Evolutionary conservation across 805 yeast species (phyloP).

Genomic region (Hanseniaspora occidentalis): DNA sequence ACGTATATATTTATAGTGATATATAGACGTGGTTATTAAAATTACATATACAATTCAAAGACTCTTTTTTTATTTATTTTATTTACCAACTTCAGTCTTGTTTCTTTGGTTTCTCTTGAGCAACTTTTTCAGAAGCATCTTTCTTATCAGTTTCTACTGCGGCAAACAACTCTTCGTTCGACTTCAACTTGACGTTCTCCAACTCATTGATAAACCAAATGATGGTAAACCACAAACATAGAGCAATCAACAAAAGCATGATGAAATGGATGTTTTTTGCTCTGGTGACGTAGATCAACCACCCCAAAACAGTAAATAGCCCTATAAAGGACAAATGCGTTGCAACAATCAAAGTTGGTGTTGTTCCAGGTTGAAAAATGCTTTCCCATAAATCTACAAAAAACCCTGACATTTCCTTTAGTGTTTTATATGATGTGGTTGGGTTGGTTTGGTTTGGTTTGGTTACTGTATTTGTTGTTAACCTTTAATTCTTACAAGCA

Average conservation of each 20-base stretch:
- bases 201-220: constrained; percentile 82
- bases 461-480: background rate
- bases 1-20: too few species aligned
- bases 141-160: constrained; percentile 12
- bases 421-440: too few species aligned
- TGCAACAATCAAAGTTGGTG: constrained; percentile 80
- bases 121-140: background rate
- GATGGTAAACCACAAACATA: constrained; percentile 62
- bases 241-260: constrained; percentile 41
- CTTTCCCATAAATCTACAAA: constrained; percentile 70
- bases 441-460: background rate
- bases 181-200: constrained; percentile 26
- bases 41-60: too few species aligned
- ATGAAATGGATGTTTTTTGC: constrained; percentile 51
- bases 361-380: constrained; percentile 83
- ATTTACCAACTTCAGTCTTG: background rate
- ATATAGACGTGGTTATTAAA: too few species aligned
- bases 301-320: constrained; percentile 41
- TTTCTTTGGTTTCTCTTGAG: background rate
- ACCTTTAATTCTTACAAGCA: too few species aligned
- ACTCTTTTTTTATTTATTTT: too few species aligned
- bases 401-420: constrained; percentile 9
- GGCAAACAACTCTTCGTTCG: constrained; percentile 16
- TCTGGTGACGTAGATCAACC: constrained; percentile 47
- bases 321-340: constrained; percentile 74